These are phyloP conservation scores for Neonectria faginata DNA, from an alignment of 2,329 filamentous ascomycete genomes.

Conservation along the genomic window DNA sequence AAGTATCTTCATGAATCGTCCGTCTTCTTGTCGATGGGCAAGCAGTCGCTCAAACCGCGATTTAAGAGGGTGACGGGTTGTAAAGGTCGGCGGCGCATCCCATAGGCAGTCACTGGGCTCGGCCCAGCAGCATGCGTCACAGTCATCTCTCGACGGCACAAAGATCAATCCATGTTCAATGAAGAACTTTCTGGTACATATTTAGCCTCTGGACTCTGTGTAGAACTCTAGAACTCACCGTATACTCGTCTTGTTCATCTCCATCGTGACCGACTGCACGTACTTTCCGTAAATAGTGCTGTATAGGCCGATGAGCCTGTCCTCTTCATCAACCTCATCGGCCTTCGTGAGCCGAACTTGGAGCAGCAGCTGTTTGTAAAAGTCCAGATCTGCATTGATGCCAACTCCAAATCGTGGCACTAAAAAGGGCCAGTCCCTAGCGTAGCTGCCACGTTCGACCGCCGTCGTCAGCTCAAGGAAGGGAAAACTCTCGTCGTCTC, in stretches of 20 bases:
- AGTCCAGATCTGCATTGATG: not conserved
- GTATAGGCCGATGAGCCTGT: not conserved
- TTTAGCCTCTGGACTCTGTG: not conserved
- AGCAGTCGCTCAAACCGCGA: not conserved
- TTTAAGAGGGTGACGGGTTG: not conserved
- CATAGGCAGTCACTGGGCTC: not conserved
- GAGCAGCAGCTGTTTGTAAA: slow-evolving; percentile 1
- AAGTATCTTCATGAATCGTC: not conserved
- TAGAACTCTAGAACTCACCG: not conserved
- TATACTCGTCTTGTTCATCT: not conserved
- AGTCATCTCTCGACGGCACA: not conserved
- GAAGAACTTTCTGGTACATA: not conserved
- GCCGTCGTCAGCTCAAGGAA: not conserved
- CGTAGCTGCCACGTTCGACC: slow-evolving; percentile 1
- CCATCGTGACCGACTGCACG: not conserved
- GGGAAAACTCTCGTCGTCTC: not conserved
- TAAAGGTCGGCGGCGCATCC: not conserved
- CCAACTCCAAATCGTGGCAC: not conserved
- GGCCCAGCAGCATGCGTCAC: not conserved
- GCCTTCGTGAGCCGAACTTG: not conserved
- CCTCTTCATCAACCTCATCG: not conserved
- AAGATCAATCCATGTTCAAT: not conserved
- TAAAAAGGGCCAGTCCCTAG: slow-evolving; percentile 1
- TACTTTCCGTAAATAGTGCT: slow-evolving; percentile 6
- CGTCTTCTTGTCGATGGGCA: not conserved